Conservation (phyloP, 129 eudicot genomes). For the Mikania micrantha region DNA sequence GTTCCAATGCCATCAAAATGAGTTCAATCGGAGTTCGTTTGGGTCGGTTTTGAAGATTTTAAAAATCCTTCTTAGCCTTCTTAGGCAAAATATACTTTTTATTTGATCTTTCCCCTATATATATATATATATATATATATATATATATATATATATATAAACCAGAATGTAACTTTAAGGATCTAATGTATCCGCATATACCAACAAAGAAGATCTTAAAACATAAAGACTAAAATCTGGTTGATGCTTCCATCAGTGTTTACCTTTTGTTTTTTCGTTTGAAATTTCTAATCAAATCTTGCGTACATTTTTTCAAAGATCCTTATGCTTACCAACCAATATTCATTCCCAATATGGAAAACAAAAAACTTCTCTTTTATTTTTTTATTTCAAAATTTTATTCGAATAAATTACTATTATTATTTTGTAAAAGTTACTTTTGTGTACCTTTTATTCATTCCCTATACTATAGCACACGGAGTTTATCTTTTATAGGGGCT, state of each 20-base stretch:
- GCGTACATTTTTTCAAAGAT: constrained; percentile 23
- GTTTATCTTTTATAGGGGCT: not conserved
- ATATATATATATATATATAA: too few relatives aligned
- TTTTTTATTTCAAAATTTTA: not conserved
- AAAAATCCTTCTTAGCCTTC: too few relatives aligned
- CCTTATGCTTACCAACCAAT: constrained; percentile 22
- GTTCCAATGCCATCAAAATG: too few relatives aligned
- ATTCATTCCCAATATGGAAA: constrained; percentile 25
- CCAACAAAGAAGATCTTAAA: constrained; percentile 51
- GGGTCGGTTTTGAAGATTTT: too few relatives aligned
- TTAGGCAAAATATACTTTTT: too few relatives aligned
- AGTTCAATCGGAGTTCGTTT: too few relatives aligned
- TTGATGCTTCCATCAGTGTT: constrained; percentile 39
- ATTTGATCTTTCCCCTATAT: too few relatives aligned
- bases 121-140: too few relatives aligned
- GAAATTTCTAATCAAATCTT: constrained; percentile 34
- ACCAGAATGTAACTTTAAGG: constrained; percentile 9
- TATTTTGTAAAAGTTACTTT: not conserved
- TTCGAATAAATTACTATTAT: not conserved
- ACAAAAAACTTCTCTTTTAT: not conserved
- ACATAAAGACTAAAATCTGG: constrained; percentile 43
- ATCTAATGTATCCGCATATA: constrained; percentile 27
- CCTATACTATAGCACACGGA: not conserved
- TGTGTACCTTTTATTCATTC: not conserved
- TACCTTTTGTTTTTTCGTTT: constrained; percentile 21